These are phyloP conservation scores for Clonostachys byssicola DNA, from an alignment of 2,329 filamentous ascomycete genomes.

Conservation along the genomic window DNA sequence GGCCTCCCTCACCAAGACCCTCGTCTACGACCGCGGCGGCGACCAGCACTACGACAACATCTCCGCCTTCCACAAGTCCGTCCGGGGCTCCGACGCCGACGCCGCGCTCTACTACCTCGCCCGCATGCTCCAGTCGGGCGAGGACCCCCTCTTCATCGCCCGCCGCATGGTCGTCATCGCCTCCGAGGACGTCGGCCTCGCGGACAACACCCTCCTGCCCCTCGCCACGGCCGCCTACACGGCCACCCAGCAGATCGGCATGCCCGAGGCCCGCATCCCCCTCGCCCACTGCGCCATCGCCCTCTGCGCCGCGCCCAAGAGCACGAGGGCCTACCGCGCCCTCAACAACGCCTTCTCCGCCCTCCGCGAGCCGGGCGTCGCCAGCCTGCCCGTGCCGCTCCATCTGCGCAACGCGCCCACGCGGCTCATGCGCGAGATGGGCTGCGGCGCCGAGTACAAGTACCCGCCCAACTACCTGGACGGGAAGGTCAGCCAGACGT, in stretches of 20 bases:
- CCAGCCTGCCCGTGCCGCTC: conserved; percentile 75
- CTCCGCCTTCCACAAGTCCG: conserved; percentile 93
- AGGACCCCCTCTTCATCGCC: conserved; percentile 90
- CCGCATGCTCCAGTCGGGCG: conserved; percentile 91
- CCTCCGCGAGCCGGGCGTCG: conserved; percentile 78
- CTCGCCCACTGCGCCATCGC: conserved; percentile 85
- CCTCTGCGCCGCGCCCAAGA: conserved; percentile 77
- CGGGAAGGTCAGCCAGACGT: conserved; percentile 81
- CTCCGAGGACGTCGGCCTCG: conserved; percentile 88
- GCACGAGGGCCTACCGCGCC: conserved; percentile 78
- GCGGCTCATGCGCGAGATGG: conserved; percentile 86
- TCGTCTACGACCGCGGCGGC: conserved; percentile 91
- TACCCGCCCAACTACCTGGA: conserved; percentile 90
- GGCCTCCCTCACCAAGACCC: conserved; percentile 77
- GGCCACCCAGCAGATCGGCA: conserved; percentile 87
- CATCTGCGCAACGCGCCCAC: conserved; percentile 93
- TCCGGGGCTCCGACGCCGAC: conserved; percentile 82
- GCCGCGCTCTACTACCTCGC: conserved; percentile 92
- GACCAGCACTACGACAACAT: conserved; percentile 99
- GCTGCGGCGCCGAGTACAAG: conserved; percentile 89
- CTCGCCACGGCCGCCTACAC: conserved; percentile 84
- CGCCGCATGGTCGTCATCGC: conserved; percentile 92
- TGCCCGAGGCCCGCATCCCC: conserved; percentile 92
- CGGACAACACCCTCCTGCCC: conserved; percentile 77
- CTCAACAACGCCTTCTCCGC: conserved; percentile 77